Percentiles rank a stretch among this genome's conserved stretches.
Evolutionary conservation across 805 yeast species (phyloP).

Genomic region (Teunomyces pallodes): DNA sequence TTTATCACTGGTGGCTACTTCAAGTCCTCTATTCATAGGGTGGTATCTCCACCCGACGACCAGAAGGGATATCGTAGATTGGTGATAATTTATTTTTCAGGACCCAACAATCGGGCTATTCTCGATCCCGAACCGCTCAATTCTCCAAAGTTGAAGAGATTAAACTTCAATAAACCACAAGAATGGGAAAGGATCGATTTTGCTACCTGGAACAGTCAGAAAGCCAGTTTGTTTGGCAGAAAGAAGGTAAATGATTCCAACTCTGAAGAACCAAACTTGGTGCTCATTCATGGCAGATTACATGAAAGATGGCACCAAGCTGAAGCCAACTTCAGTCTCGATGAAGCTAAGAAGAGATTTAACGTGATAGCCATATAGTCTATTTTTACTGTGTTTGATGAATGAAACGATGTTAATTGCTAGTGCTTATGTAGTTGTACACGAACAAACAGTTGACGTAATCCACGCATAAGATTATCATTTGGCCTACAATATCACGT

Average conservation of each 20-base stretch:
- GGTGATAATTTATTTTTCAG: conserved; percentile 14
- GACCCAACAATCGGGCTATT: conserved; percentile 12
- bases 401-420: neutral
- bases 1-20: conserved; percentile 28
- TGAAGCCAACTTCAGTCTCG: conserved; percentile 17
- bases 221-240: conserved; percentile 45
- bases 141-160: conserved; percentile 9
- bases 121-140: conserved; percentile 14
- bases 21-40: conserved; percentile 15
- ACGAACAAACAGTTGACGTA: too few species aligned
- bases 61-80: conserved; percentile 12
- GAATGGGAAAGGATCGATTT: conserved; percentile 30
- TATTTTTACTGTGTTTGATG: neutral
- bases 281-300: conserved; percentile 36
- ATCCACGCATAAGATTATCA: too few species aligned
- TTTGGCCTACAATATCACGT: too few species aligned
- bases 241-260: conserved; percentile 29
- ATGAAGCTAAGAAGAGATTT: conserved; percentile 21
- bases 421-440: too few species aligned
- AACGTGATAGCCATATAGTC: neutral
- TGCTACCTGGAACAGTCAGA: conserved; percentile 37
- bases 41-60: conserved; percentile 14
- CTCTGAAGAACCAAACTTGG: conserved; percentile 38
- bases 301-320: conserved; percentile 43
- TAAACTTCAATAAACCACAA: conserved; percentile 16